phyloP scores from a whole-genome alignment of 805 yeast genomes.

The Citeromyces nyonsensis region DNA sequence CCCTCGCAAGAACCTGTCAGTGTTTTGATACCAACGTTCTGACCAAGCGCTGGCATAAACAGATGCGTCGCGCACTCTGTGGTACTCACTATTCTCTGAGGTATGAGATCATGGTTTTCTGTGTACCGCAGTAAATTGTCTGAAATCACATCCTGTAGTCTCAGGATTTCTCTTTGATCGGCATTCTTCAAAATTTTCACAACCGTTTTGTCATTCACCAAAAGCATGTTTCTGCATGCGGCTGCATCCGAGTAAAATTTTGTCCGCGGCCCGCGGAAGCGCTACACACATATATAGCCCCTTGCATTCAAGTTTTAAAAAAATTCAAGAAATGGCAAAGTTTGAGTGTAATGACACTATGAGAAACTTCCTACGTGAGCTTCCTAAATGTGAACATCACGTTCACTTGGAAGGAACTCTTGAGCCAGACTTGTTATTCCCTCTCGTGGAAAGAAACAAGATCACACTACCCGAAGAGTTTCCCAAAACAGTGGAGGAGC shows the following conservation, averaged over 20 bases:
- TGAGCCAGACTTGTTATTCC: constrained; percentile 60
- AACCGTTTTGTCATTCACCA: constrained; percentile 16
- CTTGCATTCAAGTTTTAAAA: no score
- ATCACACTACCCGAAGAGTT: constrained; percentile 44
- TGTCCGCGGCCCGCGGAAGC: no score
- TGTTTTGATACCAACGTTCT: constrained; percentile 42
- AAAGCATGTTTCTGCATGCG: constrained; percentile 11
- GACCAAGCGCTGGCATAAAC: constrained; percentile 53
- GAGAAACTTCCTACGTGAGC: constrained; percentile 40
- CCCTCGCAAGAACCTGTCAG: constrained; percentile 43
- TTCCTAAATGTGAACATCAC: constrained; percentile 84
- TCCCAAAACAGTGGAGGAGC: constrained; percentile 42
- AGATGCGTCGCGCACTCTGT: constrained; percentile 30
- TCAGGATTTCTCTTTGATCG: constrained; percentile 10
- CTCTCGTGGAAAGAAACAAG: constrained; percentile 50
- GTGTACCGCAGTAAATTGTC: constrained; percentile 23
- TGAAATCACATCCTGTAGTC: constrained; percentile 20
- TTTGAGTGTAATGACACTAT: constrained; percentile 18
- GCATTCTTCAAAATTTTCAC: constrained; percentile 13
- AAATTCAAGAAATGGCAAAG: constrained; percentile 1
- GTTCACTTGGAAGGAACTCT: constrained; percentile 75
- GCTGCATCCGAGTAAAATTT: background rate
- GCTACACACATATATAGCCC: no score
- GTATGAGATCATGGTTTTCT: constrained; percentile 27
- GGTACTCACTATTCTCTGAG: constrained; percentile 33